A percentile compares a stretch with the other conserved stretches of the same genome.
Conservation (phyloP, 345 rosid species). For the Salix brachista region DNA sequence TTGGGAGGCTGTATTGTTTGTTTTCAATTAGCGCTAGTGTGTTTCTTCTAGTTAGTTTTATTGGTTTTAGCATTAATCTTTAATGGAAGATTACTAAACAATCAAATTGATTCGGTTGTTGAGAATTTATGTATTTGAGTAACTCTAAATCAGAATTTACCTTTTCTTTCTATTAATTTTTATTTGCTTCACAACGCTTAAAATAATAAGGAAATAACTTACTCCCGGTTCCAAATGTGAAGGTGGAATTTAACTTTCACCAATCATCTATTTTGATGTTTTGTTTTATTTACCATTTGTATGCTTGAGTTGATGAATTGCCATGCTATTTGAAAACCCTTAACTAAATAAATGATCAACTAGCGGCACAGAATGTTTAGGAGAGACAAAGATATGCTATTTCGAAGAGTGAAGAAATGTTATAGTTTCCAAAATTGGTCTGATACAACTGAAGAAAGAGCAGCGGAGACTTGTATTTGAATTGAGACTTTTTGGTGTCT, state of each 20-base stretch:
- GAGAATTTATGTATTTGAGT: not conserved
- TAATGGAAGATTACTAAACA: not conserved
- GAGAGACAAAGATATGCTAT: not conserved
- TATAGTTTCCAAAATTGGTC: not conserved
- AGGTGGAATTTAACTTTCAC: not conserved
- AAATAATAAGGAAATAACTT: not conserved
- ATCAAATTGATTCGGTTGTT: not conserved
- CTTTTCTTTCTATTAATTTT: not conserved
- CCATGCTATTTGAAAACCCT: not conserved
- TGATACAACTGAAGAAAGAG: not conserved
- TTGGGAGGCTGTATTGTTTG: not conserved
- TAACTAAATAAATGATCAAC: not conserved
- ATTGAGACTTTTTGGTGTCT: not conserved
- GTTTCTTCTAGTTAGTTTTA: not conserved
- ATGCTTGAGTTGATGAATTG: not conserved
- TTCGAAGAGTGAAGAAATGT: not conserved
- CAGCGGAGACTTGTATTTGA: no score
- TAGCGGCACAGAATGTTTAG: not conserved
- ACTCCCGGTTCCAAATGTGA: not conserved
- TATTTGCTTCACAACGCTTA: not conserved
- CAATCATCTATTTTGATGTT: not conserved
- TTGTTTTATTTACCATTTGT: not conserved
- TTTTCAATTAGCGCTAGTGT: not conserved
- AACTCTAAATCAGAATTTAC: not conserved
- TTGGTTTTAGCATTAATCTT: not conserved